phyloP scores from a whole-genome alignment of 139 green algal species.

The Pleodorina starrii region DNA sequence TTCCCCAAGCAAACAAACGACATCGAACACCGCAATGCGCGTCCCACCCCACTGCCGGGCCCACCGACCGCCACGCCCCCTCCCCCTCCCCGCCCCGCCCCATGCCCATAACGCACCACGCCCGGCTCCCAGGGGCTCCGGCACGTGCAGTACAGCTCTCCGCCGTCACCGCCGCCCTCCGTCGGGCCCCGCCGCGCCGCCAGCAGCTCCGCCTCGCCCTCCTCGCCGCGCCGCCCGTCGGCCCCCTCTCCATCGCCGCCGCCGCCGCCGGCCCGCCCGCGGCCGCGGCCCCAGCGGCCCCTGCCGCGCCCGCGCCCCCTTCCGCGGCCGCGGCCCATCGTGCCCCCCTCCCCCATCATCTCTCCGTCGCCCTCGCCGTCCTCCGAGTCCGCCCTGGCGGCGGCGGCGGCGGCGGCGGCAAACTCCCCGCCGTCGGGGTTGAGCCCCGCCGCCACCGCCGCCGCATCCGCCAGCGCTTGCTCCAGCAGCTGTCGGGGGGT shows the following conservation, averaged over 20 bases:
- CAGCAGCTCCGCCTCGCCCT: background rate
- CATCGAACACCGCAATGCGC: no score
- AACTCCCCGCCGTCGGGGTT: background rate
- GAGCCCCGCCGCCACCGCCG: slow-evolving; percentile 12
- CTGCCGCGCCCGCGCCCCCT: background rate
- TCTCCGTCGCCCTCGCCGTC: slow-evolving; percentile 1
- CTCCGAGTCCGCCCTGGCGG: background rate
- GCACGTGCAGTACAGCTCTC: slow-evolving; percentile 21
- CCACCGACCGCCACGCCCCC: no score
- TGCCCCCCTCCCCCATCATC: background rate
- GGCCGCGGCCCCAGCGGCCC: background rate
- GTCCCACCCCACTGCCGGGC: no score
- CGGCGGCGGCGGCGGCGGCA: background rate
- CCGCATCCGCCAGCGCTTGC: slow-evolving; percentile 31
- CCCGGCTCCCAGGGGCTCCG: background rate
- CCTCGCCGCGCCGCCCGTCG: background rate
- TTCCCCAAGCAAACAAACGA: no score
- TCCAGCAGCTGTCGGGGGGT: slow-evolving; percentile 40
- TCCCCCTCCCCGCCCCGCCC: background rate
- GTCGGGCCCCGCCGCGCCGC: no score
- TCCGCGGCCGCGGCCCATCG: background rate
- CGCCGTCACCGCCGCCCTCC: background rate
- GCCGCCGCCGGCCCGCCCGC: background rate
- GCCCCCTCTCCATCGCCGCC: background rate
- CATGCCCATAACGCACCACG: background rate